Evolutionary conservation across 1,139 yeast species (phyloP), one percentile per base, ranked within the genome.

Genomic region (Kodamaea plutei): DNA sequence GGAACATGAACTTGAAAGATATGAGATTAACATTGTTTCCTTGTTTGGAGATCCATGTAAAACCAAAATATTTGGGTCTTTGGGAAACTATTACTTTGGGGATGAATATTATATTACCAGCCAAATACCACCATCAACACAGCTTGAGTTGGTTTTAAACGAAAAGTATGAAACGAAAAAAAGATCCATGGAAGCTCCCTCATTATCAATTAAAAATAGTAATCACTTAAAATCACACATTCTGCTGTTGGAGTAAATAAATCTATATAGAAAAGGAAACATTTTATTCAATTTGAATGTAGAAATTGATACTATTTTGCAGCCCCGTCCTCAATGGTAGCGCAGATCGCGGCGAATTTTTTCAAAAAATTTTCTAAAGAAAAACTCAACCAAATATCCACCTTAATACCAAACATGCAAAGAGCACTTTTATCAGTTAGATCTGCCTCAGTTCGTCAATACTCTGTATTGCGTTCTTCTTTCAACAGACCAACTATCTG

Each of bases 371-470:
- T n/a, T n/a, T n/a, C n/a, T n/a, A n/a, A n/a, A n/a, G n/a, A n/a
- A n/a, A n/a, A n/a, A n/a, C n/a, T n/a, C n/a, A n/a, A n/a, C n/a
- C n/a, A n/a, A n/a, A n/a, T n/a, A n/a, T n/a, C n/a, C n/a, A n/a
- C n/a, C n/a, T n/a, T n/a, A n/a, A n/a, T n/a, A n/a, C n/a, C 20
- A 20, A 32, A 27, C 19, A 58, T 60, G 66, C 62, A 60, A 39
- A 58, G 63, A 56, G 50, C 59, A 18, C 48, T 59, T 28, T 44
- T 48, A 30, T 36, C 48, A 24, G 36, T 53, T 25, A 56, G 59
- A 48, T 29, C 54, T n/a, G 35, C 48, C 10, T 44, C 47, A 13
- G 14, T 25, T n/a, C 38, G 44, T 20, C 53, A 58, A 28, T n/a
- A n/a, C n/a, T n/a, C n/a, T n/a, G n/a, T n/a, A n/a, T n/a, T n/a